Base-by-base conservation (phyloP, 495 filamentous ascomycete genomes). In the Aspergillus asperescens region DNA sequence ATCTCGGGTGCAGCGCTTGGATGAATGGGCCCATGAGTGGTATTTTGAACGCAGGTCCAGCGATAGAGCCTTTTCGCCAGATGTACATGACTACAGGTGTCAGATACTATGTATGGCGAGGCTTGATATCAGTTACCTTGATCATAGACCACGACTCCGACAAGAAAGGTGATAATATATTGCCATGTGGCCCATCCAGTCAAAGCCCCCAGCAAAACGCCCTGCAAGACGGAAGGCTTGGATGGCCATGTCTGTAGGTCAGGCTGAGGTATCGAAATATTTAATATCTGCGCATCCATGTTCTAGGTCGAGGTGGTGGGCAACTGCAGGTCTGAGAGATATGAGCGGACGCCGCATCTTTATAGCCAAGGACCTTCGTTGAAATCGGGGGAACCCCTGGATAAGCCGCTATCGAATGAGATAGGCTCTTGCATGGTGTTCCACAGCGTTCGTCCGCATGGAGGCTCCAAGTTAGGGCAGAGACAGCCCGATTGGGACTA, bases 21-120 rank as follows among this genome's bases (percentile, higher is more conserved):
- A 95, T 72, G 59, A 96, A 96, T 2, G 91, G 91, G 3, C 91
- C 91, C 64, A 93, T 90, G 57, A 96, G 90, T 7, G 91, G 91
- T 29, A 85, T 77, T 64, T 96, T 96, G 66, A 79, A 85, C 12
- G 75, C 35, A 13, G 89, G 88, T 13, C 91, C 91, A 27, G 75
- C 86, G 61, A 96, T 92, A 1, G 81, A 77, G 23, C 88, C 89
- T 64, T 95, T 96, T 28, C 87, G 80, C 59, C 73, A 77, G 59
- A 93, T 76, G 65, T 96, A 96, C 62, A 75, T 82, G 62, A 85
- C 90, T 94, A 35, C 24, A 9, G 3, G 12, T 9, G 6, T 20
- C n/a, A 19, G 38, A 6, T n/a, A 5, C 10, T 19, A 4, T 28
- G 16, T 4, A 29, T 23, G 10, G 13, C 6, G 6, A 9, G 13